phyloP scores from a whole-genome alignment of 2,329 filamentous ascomycete genomes.

The Fusarium tuaranense region DNA sequence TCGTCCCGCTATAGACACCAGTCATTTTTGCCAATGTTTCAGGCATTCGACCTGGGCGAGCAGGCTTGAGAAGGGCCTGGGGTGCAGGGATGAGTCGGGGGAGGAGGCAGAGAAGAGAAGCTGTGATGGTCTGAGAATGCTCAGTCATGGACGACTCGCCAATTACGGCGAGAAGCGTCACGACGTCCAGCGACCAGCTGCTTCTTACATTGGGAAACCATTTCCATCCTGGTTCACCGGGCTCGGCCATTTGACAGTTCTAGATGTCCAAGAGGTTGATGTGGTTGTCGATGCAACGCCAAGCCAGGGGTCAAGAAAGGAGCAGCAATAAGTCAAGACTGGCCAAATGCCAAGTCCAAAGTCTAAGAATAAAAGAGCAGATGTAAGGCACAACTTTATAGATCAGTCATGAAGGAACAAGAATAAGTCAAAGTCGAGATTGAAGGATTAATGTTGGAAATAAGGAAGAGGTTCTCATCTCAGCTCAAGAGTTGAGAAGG shows the following conservation, averaged over 20 bases:
- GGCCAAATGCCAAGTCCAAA: background rate
- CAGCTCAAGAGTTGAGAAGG: constrained; percentile 4
- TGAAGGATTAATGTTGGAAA: background rate
- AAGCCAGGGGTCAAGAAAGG: background rate
- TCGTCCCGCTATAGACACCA: constrained; percentile 68
- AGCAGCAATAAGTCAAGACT: background rate
- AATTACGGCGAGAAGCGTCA: constrained; percentile 72
- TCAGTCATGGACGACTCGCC: constrained; percentile 70
- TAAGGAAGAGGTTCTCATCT: background rate
- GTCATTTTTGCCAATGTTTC: constrained; percentile 65
- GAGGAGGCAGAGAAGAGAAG: constrained; percentile 67
- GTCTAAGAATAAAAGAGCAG: background rate
- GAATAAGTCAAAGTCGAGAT: background rate
- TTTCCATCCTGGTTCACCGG: constrained; percentile 45
- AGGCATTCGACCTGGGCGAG: constrained; percentile 66
- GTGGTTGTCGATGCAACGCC: background rate
- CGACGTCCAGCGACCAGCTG: constrained; percentile 69
- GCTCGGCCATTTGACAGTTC: constrained; percentile 41
- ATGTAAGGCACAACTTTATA: background rate
- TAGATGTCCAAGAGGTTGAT: background rate
- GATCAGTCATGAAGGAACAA: background rate
- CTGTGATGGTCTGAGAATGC: constrained; percentile 69
- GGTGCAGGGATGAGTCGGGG: constrained; percentile 72
- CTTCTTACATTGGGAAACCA: constrained; percentile 59
- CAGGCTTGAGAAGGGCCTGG: constrained; percentile 69